A percentile compares a stretch with the other conserved stretches of the same genome.
phyloP scores from a whole-genome alignment of 2,329 filamentous ascomycete genomes.

The Clarireedia monteithiana region DNA sequence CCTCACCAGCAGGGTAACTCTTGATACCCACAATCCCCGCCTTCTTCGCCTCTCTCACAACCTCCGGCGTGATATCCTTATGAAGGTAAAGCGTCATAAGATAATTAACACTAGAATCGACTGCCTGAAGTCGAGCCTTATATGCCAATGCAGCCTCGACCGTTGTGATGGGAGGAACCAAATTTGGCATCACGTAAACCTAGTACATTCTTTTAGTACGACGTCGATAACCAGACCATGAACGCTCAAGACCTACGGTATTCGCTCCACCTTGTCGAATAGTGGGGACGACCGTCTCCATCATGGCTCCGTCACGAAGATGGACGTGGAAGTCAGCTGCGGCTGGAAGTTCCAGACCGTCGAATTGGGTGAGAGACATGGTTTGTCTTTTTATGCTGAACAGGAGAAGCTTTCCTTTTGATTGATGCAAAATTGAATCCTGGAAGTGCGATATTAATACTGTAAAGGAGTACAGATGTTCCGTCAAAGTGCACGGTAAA shows the following conservation, averaged over 20 bases:
- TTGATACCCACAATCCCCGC: slow-evolving; percentile 16
- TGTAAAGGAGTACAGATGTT: no score
- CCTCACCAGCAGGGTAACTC: slow-evolving; percentile 13
- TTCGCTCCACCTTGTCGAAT: slow-evolving; percentile 57
- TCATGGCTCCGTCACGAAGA: slow-evolving; percentile 38
- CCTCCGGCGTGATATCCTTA: slow-evolving; percentile 14
- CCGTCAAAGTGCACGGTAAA: no score
- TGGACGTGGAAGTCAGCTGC: slow-evolving; percentile 48
- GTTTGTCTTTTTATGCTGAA: not conserved
- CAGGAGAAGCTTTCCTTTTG: not conserved
- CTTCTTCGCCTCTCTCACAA: slow-evolving; percentile 16
- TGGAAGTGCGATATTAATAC: no score
- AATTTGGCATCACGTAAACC: slow-evolving; percentile 42
- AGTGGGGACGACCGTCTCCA: slow-evolving; percentile 47
- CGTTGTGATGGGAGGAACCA: slow-evolving; percentile 51
- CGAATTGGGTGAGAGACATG: slow-evolving; percentile 2
- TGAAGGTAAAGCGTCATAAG: slow-evolving; percentile 59
- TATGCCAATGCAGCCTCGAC: slow-evolving; percentile 58
- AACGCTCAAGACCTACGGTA: slow-evolving; percentile 29
- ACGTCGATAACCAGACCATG: not conserved
- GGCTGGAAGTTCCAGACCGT: slow-evolving; percentile 45
- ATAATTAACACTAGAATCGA: slow-evolving; percentile 56
- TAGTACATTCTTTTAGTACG: not conserved
- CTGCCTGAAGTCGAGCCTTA: slow-evolving; percentile 48
- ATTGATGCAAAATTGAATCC: not conserved